Evolutionary conservation across 345 rosid genomes (phyloP), one percentile per base, ranked within the genome.

Genomic region (Salix viminalis): DNA sequence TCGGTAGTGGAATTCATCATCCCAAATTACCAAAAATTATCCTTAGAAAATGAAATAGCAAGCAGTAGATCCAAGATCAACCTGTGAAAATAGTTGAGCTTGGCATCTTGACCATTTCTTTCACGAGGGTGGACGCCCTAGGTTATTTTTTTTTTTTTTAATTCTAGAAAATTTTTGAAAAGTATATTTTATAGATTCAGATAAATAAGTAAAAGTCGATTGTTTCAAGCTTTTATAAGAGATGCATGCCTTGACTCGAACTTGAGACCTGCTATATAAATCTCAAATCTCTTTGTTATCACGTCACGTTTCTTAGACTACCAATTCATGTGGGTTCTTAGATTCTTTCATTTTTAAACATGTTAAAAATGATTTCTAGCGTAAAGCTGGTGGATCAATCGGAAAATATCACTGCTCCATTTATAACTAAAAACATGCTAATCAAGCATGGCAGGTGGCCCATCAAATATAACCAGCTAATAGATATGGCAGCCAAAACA

Each of bases 231-330:
- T 32, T 0, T 32, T 4, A 32, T 0, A 32, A 32, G 0, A 32
- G 0, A 32, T 32, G 0, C 0, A 32, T 0, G 0, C 0, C 2
- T 32, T 32, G 0, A 32, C 5, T 32, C 0, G 0, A 32, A 32
- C 5, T 32, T 0, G 1, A 32, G 0, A 32, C 0, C 0, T 32
- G 0, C 5, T 32, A 0, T 32, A 32, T 0, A 32, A 0, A 32
- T 32, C 34, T 32, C 5, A 32, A 32, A 0, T 0, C 2, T 0
- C n/a, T 32, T 32, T 32, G 0, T 4, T 4, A 32, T 32, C 0
- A 32, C 34, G 34, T 32, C 34, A 32, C 4, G 0, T 1, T 0
- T 30, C 4, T 12, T 39, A 39, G 26, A 13, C 26, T 9, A 56
- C 13, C 14, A 15, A 7, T n/a, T 58, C 28, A 0, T 21, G 28